Evolutionary conservation across 306 rosid genomes (phyloP).

Genomic region (Quillaja saponaria): DNA sequence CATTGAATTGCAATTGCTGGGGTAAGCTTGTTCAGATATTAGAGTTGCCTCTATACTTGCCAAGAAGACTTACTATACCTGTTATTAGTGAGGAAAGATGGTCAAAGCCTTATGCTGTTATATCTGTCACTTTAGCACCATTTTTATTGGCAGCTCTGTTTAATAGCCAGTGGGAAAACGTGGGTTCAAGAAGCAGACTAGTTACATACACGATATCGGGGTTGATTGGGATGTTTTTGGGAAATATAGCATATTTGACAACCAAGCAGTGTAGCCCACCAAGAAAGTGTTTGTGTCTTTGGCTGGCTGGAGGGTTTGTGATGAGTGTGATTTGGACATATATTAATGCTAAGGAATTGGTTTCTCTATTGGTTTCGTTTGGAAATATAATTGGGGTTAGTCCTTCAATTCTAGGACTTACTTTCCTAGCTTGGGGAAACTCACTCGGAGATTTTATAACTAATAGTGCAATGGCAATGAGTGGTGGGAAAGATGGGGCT

Average conservation of each 20-base stretch:
- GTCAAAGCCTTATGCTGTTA: constrained; percentile 70
- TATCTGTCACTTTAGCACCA: constrained; percentile 72
- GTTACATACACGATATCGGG: constrained; percentile 39
- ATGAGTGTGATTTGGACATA: constrained; percentile 89
- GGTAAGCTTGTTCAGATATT: constrained; percentile 28
- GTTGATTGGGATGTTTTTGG: constrained; percentile 53
- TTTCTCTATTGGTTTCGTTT: constrained; percentile 58
- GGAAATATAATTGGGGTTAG: constrained; percentile 68
- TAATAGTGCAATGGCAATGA: constrained; percentile 65
- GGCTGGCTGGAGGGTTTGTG: constrained; percentile 68
- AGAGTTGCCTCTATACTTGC: constrained; percentile 71
- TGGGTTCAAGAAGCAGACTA: constrained; percentile 23
- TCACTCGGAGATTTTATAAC: constrained; percentile 78
- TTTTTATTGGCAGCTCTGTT: constrained; percentile 49
- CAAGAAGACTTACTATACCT: constrained; percentile 79
- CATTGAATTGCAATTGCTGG: constrained; percentile 14
- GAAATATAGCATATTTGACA: constrained; percentile 49
- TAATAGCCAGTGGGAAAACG: constrained; percentile 39
- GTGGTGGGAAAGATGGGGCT: constrained; percentile 72
- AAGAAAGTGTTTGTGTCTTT: constrained; percentile 52
- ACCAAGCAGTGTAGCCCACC: constrained; percentile 62
- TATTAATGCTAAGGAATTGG: constrained; percentile 65
- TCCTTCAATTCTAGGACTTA: constrained; percentile 79
- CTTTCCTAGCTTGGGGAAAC: constrained; percentile 94
- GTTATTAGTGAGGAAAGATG: constrained; percentile 65